Conservation (phyloP, 768 basidiomycete genomes). For the Basidioascus undulatus region DNA sequence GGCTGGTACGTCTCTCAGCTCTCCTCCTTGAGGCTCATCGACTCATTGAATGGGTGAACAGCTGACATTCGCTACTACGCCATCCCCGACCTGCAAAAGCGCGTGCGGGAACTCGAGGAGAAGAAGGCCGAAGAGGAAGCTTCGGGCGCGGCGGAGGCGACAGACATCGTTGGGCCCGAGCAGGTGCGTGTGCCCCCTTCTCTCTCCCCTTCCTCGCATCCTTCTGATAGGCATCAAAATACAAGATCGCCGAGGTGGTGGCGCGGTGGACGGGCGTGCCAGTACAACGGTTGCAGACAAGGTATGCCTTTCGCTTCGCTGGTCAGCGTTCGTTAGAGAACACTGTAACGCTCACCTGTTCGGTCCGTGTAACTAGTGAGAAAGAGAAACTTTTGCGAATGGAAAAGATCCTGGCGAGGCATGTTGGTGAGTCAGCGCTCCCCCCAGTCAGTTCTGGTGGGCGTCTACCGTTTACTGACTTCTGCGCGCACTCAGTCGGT, state of each 20-base stretch:
- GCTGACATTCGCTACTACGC: constrained; percentile 81
- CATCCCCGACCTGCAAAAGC: constrained; percentile 55
- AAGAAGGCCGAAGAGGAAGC: constrained; percentile 45
- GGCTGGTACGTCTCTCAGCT: constrained; percentile 3
- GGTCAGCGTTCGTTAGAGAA: not conserved
- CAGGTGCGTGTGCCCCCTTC: too few relatives aligned
- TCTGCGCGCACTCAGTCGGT: too few relatives aligned
- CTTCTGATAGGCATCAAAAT: constrained; percentile 15
- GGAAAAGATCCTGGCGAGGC: constrained; percentile 48
- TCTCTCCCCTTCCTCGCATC: not conserved
- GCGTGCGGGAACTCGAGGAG: constrained; percentile 27
- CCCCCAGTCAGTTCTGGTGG: too few relatives aligned
- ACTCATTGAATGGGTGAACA: constrained; percentile 40
- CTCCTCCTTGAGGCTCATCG: constrained; percentile 9
- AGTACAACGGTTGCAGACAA: too few relatives aligned
- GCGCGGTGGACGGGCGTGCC: constrained; percentile 83
- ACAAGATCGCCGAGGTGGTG: constrained; percentile 77
- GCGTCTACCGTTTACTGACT: too few relatives aligned
- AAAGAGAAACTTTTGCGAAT: constrained; percentile 62
- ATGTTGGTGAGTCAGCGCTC: too few relatives aligned
- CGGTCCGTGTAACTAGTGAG: too few relatives aligned
- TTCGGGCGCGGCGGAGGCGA: constrained; percentile 11
- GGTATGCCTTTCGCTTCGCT: not conserved
- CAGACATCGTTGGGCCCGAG: constrained; percentile 29
- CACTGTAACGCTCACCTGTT: too few relatives aligned